Evolutionary conservation across 352 stramenopile genomes (phyloP).

Genomic region (Thraustotheca clavata): DNA sequence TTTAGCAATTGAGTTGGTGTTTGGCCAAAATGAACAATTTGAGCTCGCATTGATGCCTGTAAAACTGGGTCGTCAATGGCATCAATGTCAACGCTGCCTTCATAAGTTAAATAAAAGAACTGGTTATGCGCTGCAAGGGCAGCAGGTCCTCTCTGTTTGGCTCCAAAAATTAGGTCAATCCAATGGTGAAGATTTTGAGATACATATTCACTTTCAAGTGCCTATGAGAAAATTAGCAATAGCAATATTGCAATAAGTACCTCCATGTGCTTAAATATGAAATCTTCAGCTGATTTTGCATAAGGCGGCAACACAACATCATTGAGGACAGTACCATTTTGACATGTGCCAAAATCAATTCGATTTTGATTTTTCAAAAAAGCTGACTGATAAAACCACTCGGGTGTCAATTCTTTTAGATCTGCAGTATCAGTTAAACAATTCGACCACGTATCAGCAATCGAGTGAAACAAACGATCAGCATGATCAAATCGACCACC

Average conservation of each 20-base stretch:
- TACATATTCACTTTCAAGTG: slow-evolving; percentile 80
- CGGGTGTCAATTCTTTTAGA: slow-evolving; percentile 90
- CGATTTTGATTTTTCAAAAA: slow-evolving; percentile 86
- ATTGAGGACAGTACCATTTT: slow-evolving; percentile 78
- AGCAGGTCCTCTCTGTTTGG: slow-evolving; percentile 59
- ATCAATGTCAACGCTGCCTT: slow-evolving; percentile 96
- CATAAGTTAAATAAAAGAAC: slow-evolving; percentile 99
- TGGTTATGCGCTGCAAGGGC: slow-evolving; percentile 94
- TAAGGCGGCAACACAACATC: slow-evolving; percentile 93
- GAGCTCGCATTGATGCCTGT: slow-evolving; percentile 91
- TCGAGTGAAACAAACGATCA: slow-evolving; percentile 88
- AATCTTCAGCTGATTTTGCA: slow-evolving; percentile 70
- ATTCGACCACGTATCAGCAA: slow-evolving; percentile 86
- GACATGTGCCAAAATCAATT: slow-evolving; percentile 66
- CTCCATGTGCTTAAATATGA: slow-evolving; percentile 78
- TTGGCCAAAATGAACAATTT: slow-evolving; percentile 98
- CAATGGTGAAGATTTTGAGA: slow-evolving; percentile 80
- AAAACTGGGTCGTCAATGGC: slow-evolving; percentile 89
- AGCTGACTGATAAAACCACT: slow-evolving; percentile 91
- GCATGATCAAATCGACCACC: slow-evolving; percentile 92
- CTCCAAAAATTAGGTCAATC: slow-evolving; percentile 82
- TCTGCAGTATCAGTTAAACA: slow-evolving; percentile 86
- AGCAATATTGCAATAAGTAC: slow-evolving; percentile 25
- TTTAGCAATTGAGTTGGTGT: slow-evolving; percentile 95
- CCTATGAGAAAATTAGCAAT: slow-evolving; percentile 26